Conservation (phyloP, 2,329 filamentous ascomycete species). For the Elsinoe arachidis region DNA sequence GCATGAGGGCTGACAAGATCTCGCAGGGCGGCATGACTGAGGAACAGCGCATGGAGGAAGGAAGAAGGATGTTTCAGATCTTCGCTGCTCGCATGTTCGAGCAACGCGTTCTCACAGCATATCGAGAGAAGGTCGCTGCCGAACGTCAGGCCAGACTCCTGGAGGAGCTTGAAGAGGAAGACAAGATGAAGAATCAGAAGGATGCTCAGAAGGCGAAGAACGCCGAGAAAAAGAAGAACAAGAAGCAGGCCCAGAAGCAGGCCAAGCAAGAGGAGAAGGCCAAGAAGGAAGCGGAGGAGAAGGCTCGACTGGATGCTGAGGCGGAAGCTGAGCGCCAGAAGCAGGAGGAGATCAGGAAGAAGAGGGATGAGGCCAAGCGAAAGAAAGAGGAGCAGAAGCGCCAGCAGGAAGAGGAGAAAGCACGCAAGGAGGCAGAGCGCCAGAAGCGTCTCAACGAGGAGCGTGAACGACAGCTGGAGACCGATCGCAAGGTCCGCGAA, state of each 20-base stretch:
- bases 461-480: conserved; percentile 74
- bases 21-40: conserved; percentile 88
- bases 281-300: conserved; percentile 77
- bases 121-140: conserved; percentile 89
- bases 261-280: conserved; percentile 86
- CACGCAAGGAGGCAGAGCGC: conserved; percentile 77
- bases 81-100: conserved; percentile 99
- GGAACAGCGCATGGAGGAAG: conserved; percentile 98
- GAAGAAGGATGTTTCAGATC: conserved; percentile 97
- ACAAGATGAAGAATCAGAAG: conserved; percentile 62
- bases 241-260: conserved; percentile 80
- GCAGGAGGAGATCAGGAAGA: conserved; percentile 69
- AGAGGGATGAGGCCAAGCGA: conserved; percentile 80
- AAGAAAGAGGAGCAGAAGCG: conserved; percentile 87
- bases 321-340: conserved; percentile 70
- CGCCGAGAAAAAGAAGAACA: conserved; percentile 91
- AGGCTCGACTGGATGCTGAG: conserved; percentile 71
- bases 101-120: conserved; percentile 91
- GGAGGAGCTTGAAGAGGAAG: conserved; percentile 84
- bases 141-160: conserved; percentile 86
- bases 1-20: conserved; percentile 8
- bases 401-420: conserved; percentile 79
- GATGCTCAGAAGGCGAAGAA: conserved; percentile 92
- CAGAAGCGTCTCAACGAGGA: conserved; percentile 72
- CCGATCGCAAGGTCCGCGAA: conserved; percentile 74